These are phyloP conservation scores for Xylariaceae sp. DNA, from an alignment of 2,329 filamentous ascomycete genomes.

Conservation along the genomic window DNA sequence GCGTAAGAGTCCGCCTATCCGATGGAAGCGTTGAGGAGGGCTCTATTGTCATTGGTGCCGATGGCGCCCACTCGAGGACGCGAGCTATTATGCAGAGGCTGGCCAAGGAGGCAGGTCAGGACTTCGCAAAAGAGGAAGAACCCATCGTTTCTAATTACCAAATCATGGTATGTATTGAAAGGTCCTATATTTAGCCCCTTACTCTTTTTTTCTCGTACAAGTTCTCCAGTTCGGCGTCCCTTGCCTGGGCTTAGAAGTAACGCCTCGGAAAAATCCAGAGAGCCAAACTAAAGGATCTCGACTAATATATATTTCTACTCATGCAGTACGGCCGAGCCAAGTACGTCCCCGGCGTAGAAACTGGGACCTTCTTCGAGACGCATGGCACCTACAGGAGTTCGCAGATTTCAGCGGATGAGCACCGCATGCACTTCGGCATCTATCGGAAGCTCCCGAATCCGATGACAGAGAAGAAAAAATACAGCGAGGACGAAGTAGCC, in stretches of 20 bases:
- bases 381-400: slow-evolving; percentile 23
- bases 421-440: slow-evolving; percentile 26
- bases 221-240: not conserved
- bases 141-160: slow-evolving; percentile 21
- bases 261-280: too few species aligned
- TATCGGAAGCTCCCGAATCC: slow-evolving; percentile 19
- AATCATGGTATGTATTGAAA: slow-evolving; percentile 18
- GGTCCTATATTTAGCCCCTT: not conserved
- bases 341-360: slow-evolving; percentile 1
- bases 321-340: slow-evolving; percentile 24
- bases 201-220: not conserved
- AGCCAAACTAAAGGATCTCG: too few species aligned
- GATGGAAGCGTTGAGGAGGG: slow-evolving; percentile 26
- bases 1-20: slow-evolving; percentile 23
- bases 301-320: not conserved
- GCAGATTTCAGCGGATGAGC: slow-evolving; percentile 20
- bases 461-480: slow-evolving; percentile 15
- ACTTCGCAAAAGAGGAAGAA: slow-evolving; percentile 18
- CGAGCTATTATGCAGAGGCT: slow-evolving; percentile 23
- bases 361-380: slow-evolving; percentile 23
- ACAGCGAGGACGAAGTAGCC: slow-evolving; percentile 20
- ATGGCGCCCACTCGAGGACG: slow-evolving; percentile 27
- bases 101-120: slow-evolving; percentile 13
- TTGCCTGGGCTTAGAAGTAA: too few species aligned
- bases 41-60: slow-evolving; percentile 29